These are phyloP conservation scores for Metschnikowia borealis DNA, from an alignment of 805 yeast species.

Conservation along the genomic window DNA sequence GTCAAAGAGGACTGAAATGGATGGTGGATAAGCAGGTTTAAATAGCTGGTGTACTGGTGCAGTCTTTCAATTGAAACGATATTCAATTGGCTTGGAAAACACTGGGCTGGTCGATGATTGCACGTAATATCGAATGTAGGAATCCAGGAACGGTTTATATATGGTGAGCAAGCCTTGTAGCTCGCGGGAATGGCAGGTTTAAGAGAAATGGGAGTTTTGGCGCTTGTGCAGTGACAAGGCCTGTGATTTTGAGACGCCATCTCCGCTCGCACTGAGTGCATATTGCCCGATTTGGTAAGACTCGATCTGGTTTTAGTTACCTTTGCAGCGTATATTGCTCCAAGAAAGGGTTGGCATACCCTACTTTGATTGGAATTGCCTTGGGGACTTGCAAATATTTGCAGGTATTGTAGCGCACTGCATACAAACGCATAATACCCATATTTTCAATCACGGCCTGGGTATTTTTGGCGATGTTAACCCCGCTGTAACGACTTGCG, in stretches of 20 bases:
- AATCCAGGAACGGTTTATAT: neutral
- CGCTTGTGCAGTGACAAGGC: conserved; percentile 1
- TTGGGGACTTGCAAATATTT: too few relatives aligned
- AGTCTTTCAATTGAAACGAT: neutral
- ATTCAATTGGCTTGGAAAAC: neutral
- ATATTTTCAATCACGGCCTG: neutral
- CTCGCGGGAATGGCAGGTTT: conserved; percentile 1
- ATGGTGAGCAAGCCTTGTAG: neutral
- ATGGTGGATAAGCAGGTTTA: too few relatives aligned
- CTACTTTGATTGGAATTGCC: too few relatives aligned
- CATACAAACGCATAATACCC: neutral
- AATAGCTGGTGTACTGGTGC: too few relatives aligned
- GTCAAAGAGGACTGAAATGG: too few relatives aligned
- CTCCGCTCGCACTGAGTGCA: neutral
- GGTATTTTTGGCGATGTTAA: neutral
- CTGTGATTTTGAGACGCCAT: neutral
- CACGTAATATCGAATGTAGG: too few relatives aligned
- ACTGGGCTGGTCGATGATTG: too few relatives aligned
- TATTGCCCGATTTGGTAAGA: neutral
- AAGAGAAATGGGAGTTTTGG: neutral
- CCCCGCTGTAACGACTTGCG: neutral
- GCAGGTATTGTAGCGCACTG: neutral
- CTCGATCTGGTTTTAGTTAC: too few relatives aligned
- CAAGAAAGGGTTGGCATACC: too few relatives aligned
- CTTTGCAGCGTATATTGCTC: too few relatives aligned